These are phyloP conservation scores for Purshia tridentata DNA, from an alignment of 306 rosid species.

Conservation along the genomic window DNA sequence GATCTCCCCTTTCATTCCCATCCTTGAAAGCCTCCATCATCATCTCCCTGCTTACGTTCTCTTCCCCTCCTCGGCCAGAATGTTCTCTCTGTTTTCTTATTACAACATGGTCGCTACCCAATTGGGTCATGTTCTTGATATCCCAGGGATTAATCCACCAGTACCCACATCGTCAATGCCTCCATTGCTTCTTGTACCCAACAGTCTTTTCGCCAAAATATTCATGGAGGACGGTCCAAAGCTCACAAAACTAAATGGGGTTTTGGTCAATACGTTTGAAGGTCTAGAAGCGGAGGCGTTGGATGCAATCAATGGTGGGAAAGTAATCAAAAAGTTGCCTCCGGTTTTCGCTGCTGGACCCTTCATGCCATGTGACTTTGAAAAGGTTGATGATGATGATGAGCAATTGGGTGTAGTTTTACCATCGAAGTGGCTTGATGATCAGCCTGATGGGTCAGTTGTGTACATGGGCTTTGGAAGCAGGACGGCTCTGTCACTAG, in stretches of 20 bases:
- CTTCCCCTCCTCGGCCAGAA: slow-evolving; percentile 42
- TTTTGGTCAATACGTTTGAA: slow-evolving; percentile 46
- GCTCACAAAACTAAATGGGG: slow-evolving; percentile 33
- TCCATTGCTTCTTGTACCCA: slow-evolving; percentile 24
- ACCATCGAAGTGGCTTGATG: slow-evolving; percentile 42
- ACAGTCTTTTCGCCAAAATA: slow-evolving; percentile 13
- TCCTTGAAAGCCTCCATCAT: slow-evolving; percentile 13
- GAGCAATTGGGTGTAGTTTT: background rate
- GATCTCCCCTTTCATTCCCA: slow-evolving; percentile 34
- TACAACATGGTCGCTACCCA: slow-evolving; percentile 13
- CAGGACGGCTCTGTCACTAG: slow-evolving; percentile 33
- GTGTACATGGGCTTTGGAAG: slow-evolving; percentile 59
- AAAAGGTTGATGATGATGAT: slow-evolving; percentile 20
- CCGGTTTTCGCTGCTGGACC: slow-evolving; percentile 51
- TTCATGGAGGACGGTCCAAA: slow-evolving; percentile 33
- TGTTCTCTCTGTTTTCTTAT: slow-evolving; percentile 43
- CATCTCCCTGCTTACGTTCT: slow-evolving; percentile 41
- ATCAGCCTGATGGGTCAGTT: slow-evolving; percentile 41
- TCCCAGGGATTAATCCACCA: slow-evolving; percentile 35
- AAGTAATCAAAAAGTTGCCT: slow-evolving; percentile 26
- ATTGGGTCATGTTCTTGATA: slow-evolving; percentile 7
- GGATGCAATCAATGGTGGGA: slow-evolving; percentile 32
- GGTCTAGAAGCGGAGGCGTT: slow-evolving; percentile 35
- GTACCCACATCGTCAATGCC: slow-evolving; percentile 51
- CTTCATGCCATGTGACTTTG: slow-evolving; percentile 46